Evolutionary conservation across 2,329 filamentous ascomycete species (phyloP).

Genomic region (Aspergillus fischeri): DNA sequence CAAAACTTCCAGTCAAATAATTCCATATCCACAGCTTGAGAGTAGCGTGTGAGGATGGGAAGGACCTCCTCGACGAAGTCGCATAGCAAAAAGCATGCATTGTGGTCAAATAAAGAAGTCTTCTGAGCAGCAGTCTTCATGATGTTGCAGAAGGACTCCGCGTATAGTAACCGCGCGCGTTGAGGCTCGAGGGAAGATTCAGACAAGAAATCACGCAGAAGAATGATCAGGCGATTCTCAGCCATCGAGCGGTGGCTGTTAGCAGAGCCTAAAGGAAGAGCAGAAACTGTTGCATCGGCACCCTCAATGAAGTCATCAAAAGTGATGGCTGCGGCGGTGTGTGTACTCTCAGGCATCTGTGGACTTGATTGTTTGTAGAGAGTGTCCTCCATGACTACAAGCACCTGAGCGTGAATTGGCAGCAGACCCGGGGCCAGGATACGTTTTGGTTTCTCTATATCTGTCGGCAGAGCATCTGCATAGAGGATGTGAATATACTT

Average conservation of each 20-base stretch:
- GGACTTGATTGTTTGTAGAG: constrained; percentile 65
- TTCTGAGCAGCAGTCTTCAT: constrained; percentile 70
- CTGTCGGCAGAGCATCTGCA: constrained; percentile 64
- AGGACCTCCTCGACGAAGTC: constrained; percentile 84
- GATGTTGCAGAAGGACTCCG: constrained; percentile 67
- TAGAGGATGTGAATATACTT: constrained; percentile 81
- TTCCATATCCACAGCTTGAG: constrained; percentile 43
- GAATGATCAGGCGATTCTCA: constrained; percentile 79
- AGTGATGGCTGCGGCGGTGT: constrained; percentile 51
- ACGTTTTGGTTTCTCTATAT: constrained; percentile 52
- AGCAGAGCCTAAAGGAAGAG: constrained; percentile 59
- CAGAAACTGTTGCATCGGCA: constrained; percentile 63
- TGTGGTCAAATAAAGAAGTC: constrained; percentile 76
- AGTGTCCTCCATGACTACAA: constrained; percentile 75
- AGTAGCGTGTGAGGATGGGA: constrained; percentile 60
- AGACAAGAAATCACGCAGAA: constrained; percentile 75
- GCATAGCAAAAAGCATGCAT: constrained; percentile 82
- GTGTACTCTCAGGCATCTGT: constrained; percentile 45
- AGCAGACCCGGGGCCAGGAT: constrained; percentile 72
- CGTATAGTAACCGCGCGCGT: constrained; percentile 65
- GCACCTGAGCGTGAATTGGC: constrained; percentile 74
- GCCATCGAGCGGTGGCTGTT: constrained; percentile 77
- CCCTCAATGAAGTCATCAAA: constrained; percentile 63
- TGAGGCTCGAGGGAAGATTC: constrained; percentile 53
- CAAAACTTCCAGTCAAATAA: constrained; percentile 68